These are phyloP conservation scores for Leccinum barrowsii DNA, from an alignment of 768 basidiomycete genomes.

Conservation along the genomic window DNA sequence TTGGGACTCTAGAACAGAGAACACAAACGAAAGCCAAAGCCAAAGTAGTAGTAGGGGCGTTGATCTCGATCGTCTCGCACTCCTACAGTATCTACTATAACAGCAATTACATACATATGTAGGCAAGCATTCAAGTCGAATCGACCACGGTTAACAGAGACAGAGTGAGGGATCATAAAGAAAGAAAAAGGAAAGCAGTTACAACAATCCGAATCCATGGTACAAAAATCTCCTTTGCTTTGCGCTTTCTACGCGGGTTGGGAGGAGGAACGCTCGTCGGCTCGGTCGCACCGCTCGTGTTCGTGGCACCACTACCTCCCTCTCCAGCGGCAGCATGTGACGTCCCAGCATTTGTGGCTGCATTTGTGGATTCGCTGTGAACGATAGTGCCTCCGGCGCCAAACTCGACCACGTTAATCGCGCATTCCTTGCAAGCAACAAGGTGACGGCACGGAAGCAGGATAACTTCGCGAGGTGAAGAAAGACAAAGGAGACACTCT, in stretches of 20 bases:
- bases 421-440: conserved; percentile 94
- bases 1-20: not conserved
- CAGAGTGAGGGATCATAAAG: not conserved
- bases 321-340: conserved; percentile 19
- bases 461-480: conserved; percentile 85
- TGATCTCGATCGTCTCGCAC: not conserved
- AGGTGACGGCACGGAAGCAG: conserved; percentile 91
- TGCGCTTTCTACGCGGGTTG: conserved; percentile 72
- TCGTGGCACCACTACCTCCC: conserved; percentile 15
- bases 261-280: conserved; percentile 28
- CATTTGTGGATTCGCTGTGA: conserved; percentile 43
- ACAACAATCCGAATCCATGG: not conserved
- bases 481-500: conserved; percentile 58
- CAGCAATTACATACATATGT: not conserved
- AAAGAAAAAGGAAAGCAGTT: not conserved
- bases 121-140: not conserved
- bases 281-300: conserved; percentile 21
- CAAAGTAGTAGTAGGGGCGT: too few species aligned
- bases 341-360: conserved; percentile 26
- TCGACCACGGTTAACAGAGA: not conserved
- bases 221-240: conserved; percentile 67
- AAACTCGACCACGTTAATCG: conserved; percentile 96
- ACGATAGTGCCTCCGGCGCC: conserved; percentile 87
- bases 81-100: not conserved
- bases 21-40: not conserved